Percentiles rank a stretch among this genome's conserved stretches.
These are phyloP conservation scores for Nothopassalora personata DNA, from an alignment of 2,329 filamentous ascomycete species.

Conservation along the genomic window DNA sequence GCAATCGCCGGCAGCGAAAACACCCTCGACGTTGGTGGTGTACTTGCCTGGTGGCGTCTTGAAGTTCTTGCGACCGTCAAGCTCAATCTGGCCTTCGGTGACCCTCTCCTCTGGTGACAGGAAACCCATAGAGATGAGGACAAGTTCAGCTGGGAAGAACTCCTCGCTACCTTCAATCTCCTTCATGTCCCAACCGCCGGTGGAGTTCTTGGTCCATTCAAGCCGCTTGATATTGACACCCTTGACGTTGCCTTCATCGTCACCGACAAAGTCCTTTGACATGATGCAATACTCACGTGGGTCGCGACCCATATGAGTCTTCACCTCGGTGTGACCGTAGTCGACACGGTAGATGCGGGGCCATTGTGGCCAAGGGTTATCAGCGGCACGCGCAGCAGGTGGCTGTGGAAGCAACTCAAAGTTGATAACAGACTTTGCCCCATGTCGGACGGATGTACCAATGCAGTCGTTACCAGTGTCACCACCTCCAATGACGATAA, in stretches of 20 bases:
- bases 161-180: conserved; percentile 88
- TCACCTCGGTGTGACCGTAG: conserved; percentile 93
- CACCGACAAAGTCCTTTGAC: conserved; percentile 93
- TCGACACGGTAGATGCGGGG: conserved; percentile 97
- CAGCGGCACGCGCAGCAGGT: conserved; percentile 78
- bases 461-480: conserved; percentile 98
- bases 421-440: conserved; percentile 92
- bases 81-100: conserved; percentile 81
- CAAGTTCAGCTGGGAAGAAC: conserved; percentile 93
- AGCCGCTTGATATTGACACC: conserved; percentile 94
- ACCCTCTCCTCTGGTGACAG: conserved; percentile 85
- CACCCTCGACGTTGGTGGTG: conserved; percentile 76
- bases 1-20: conserved; percentile 94
- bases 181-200: conserved; percentile 97
- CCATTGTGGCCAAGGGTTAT: conserved; percentile 99
- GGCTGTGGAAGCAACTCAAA: conserved; percentile 94
- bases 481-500: conserved; percentile 94
- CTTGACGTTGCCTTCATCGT: conserved; percentile 80
- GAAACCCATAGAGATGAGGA: conserved; percentile 96
- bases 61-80: conserved; percentile 89
- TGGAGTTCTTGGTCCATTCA: conserved; percentile 87
- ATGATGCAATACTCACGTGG: conserved; percentile 97
- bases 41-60: conserved; percentile 89
- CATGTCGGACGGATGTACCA: conserved; percentile 90
- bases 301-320: conserved; percentile 92